Evolutionary conservation across 129 eudicot genomes (phyloP).

Genomic region (Smallanthus sonchifolius): DNA sequence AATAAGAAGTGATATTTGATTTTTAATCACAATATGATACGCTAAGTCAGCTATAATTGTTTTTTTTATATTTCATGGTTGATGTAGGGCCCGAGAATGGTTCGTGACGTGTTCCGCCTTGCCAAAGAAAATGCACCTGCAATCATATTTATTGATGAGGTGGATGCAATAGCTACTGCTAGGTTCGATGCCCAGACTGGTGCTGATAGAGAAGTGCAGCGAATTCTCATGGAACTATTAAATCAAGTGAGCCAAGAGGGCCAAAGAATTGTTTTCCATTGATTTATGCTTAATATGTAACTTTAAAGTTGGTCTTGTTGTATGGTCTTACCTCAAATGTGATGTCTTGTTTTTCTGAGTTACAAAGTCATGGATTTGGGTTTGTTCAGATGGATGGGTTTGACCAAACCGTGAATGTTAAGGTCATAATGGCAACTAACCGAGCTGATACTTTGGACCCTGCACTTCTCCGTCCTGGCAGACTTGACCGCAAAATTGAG

Average conservation of each 20-base stretch:
- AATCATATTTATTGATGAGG: constrained; percentile 84
- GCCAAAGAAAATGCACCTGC: constrained; percentile 93
- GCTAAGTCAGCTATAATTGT: background rate
- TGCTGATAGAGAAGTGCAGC: constrained; percentile 90
- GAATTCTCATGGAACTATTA: constrained; percentile 83
- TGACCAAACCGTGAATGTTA: constrained; percentile 85
- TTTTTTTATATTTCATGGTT: background rate
- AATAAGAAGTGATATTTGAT: background rate
- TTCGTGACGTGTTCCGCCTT: constrained; percentile 90
- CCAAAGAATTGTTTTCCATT: background rate
- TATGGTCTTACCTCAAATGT: background rate
- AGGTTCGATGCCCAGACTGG: constrained; percentile 92
- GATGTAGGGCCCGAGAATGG: constrained; percentile 87
- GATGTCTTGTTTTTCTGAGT: background rate
- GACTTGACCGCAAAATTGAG: constrained; percentile 75
- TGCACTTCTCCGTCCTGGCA: constrained; percentile 65
- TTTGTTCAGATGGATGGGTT: constrained; percentile 79
- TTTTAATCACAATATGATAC: background rate
- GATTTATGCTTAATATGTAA: background rate
- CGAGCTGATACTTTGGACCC: constrained; percentile 57
- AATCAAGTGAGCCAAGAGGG: constrained; percentile 50
- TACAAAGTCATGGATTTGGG: background rate
- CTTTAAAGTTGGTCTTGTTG: background rate
- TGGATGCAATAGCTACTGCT: constrained; percentile 87
- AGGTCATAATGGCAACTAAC: constrained; percentile 63